Percentiles rank a stretch among this genome's conserved stretches.
phyloP scores from a whole-genome alignment of 352 stramenopile genomes.

The Globisporangium polare region DNA sequence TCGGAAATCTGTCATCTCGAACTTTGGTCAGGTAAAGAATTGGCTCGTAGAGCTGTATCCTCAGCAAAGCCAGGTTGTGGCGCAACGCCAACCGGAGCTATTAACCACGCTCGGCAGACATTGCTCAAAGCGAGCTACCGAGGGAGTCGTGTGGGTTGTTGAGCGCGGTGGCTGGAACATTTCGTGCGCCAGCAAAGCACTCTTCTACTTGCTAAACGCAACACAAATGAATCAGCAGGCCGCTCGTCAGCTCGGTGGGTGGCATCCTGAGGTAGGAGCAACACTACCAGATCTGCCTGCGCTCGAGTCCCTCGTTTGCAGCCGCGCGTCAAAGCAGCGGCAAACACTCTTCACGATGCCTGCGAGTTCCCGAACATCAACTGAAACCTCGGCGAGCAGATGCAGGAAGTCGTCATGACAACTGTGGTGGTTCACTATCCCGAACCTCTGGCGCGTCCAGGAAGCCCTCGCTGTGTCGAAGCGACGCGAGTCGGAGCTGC shows the following conservation, averaged over 20 bases:
- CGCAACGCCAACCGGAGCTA: neutral
- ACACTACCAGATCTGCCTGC: neutral
- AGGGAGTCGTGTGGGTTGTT: conserved; percentile 7
- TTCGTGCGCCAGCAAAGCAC: conserved; percentile 9
- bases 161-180: conserved; percentile 9
- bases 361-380: neutral
- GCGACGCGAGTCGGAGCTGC: neutral
- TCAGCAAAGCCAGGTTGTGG: neutral
- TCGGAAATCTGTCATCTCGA: conserved; percentile 8
- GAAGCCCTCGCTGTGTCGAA: neutral
- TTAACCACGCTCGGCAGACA: neutral
- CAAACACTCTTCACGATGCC: neutral
- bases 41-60: conserved; percentile 10
- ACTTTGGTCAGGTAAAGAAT: conserved; percentile 18
- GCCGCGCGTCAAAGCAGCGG: neutral
- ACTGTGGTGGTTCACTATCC: neutral
- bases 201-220: conserved; percentile 13
- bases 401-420: neutral
- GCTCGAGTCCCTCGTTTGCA: neutral
- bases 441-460: neutral
- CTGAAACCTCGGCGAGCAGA: neutral
- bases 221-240: neutral
- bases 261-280: neutral
- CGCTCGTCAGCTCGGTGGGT: neutral
- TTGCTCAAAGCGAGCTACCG: neutral